Evolutionary conservation across 2,329 filamentous ascomycete species (phyloP).

Genomic region (Hypoxylon sp.): DNA sequence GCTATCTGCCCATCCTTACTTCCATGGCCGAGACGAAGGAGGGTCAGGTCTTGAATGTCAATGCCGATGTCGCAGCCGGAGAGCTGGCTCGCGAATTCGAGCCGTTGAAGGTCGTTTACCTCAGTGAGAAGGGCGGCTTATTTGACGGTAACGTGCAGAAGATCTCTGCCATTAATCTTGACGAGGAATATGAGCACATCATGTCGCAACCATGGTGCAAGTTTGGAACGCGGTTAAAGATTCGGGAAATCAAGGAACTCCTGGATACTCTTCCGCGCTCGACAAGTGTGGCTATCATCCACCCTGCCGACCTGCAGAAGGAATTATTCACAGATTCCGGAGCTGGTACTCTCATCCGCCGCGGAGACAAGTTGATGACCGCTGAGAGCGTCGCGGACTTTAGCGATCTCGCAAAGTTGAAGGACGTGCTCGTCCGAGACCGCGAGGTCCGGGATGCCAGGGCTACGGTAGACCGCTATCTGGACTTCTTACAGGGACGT

Average conservation of each 20-base stretch:
- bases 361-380: slow-evolving; percentile 88
- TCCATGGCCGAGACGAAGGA: slow-evolving; percentile 96
- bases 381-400: slow-evolving; percentile 80
- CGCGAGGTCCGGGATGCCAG: slow-evolving; percentile 84
- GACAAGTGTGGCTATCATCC: slow-evolving; percentile 96
- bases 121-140: slow-evolving; percentile 97
- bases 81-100: slow-evolving; percentile 90
- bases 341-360: slow-evolving; percentile 90
- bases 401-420: slow-evolving; percentile 79
- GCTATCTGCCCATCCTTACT: slow-evolving; percentile 92
- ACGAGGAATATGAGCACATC: slow-evolving; percentile 93
- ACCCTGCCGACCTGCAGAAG: slow-evolving; percentile 94
- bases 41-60: slow-evolving; percentile 95
- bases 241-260: slow-evolving; percentile 96
- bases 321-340: slow-evolving; percentile 97
- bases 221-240: slow-evolving; percentile 95
- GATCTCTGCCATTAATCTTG: slow-evolving; percentile 96
- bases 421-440: slow-evolving; percentile 84
- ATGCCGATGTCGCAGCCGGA: slow-evolving; percentile 95
- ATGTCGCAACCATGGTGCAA: slow-evolving; percentile 96
- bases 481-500: slow-evolving; percentile 80
- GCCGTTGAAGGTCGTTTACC: slow-evolving; percentile 96
- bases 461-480: slow-evolving; percentile 86
- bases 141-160: slow-evolving; percentile 95
- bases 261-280: slow-evolving; percentile 88